Evolutionary conservation across 176 grass and related monocot genomes (phyloP), one percentile per base, ranked within the genome.

Genomic region (Alopecurus myosuroides): DNA sequence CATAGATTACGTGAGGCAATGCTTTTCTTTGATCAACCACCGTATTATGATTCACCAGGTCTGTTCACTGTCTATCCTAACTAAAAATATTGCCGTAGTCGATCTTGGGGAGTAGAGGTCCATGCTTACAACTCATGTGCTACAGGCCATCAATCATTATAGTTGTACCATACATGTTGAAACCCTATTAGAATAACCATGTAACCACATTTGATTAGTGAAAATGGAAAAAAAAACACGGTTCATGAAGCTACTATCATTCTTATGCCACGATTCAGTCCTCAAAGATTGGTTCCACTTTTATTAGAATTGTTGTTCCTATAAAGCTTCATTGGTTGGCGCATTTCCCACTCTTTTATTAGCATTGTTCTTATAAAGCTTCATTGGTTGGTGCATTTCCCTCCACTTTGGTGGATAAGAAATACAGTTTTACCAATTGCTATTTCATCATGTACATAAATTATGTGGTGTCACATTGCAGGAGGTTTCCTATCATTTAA

Each of bases 401-500:
- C 66, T 52, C n/a, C 63, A 13, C 6, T n/a, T n/a, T n/a, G n/a
- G 0, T 73, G 63, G 45, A 81, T 42, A 33, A 4, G 22, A 50
- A 69, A 25, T 77, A 66, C 39, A 20, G 52, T 73, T 75, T 25
- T 29, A 25, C 23, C 56, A 50, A 19, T 20, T 76, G 25, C 36
- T 57, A 49, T 75, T 30, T 87, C 50, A 69, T 49, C 49, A 79
- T 69, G 58, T 66, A 35, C 48, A 44, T 83, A 60, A 11, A 51
- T 31, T 73, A 49, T 77, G 44, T 80, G 36, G 7, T 80, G 18
- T 81, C 41, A 68, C 72, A 46, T 85, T 91, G 82, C 91, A 99
- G 97, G 91, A 84, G 93, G 97, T 72, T 99, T 90, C 68, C 81
- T 99, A 78, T 89, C 89, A 92, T 99, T 99, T 88, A 94, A 85